Conservation (phyloP, 441 rosid species). For the Adansonia madagascariensis region DNA sequence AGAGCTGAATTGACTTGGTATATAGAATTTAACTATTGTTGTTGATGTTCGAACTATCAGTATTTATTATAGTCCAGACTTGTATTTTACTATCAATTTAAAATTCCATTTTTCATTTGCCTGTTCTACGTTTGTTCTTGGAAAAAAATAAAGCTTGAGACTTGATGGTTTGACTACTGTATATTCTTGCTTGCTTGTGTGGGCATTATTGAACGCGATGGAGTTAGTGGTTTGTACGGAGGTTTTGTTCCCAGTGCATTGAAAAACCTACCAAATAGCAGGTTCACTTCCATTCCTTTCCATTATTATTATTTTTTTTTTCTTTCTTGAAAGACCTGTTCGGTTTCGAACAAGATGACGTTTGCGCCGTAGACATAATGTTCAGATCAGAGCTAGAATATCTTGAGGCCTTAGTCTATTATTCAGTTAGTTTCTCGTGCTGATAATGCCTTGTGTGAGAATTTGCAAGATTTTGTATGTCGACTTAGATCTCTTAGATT, state of each 20-base stretch:
- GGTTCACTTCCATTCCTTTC: slow-evolving; percentile 44
- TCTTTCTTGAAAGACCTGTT: neutral
- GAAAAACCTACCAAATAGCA: slow-evolving; percentile 95
- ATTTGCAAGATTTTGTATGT: neutral
- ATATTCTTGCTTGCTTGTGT: slow-evolving; percentile 27
- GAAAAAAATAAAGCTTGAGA: neutral
- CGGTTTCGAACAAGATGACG: neutral
- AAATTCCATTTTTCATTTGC: neutral
- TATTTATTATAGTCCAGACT: neutral
- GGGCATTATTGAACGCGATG: slow-evolving; percentile 88
- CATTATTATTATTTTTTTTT: neutral
- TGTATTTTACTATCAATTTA: slow-evolving; percentile 7
- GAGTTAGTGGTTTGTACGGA: slow-evolving; percentile 83
- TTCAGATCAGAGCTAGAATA: neutral
- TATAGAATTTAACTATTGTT: neutral
- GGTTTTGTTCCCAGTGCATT: slow-evolving; percentile 94
- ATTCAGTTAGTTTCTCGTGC: neutral
- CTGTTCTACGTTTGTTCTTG: neutral
- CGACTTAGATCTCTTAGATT: neutral
- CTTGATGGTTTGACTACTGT: neutral
- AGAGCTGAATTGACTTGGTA: neutral
- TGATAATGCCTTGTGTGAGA: neutral
- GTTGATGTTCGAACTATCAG: neutral
- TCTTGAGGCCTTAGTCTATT: neutral
- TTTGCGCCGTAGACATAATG: neutral